Conservation (phyloP, 352 stramenopile genomes). For the Phytopythium montanum region DNA sequence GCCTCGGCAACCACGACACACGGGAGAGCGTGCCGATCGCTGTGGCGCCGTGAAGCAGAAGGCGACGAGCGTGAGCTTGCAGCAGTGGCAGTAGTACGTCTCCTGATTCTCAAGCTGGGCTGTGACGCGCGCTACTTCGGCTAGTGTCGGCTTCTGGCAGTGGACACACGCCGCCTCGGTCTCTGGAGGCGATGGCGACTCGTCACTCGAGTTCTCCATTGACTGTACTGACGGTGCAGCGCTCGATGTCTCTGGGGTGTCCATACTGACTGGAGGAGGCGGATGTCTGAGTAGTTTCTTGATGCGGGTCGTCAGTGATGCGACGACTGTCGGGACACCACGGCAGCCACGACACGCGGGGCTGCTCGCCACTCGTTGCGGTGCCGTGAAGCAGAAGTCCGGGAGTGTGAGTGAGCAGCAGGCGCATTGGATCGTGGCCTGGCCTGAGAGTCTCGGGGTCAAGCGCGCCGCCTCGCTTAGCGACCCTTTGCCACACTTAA, state of each 20-base stretch:
- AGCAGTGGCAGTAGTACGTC: slow-evolving; percentile 1
- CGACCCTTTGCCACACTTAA: background rate
- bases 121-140: background rate
- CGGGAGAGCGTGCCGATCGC: background rate
- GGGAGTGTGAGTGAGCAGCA: slow-evolving; percentile 2
- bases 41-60: slow-evolving; percentile 1
- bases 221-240: background rate
- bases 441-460: background rate
- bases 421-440: background rate
- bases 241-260: background rate
- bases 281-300: slow-evolving; percentile 1
- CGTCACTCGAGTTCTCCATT: background rate
- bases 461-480: background rate
- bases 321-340: background rate
- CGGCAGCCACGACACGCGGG: slow-evolving; percentile 5
- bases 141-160: background rate
- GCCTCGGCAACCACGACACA: slow-evolving; percentile 1
- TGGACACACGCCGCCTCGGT: background rate
- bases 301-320: background rate
- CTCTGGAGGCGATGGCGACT: background rate
- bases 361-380: background rate
- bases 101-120: background rate
- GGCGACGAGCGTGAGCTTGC: background rate
- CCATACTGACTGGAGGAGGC: background rate
- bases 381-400: slow-evolving; percentile 1